Conservation (phyloP, 2,329 filamentous ascomycete species). For the Phaeoacremonium minimum region DNA sequence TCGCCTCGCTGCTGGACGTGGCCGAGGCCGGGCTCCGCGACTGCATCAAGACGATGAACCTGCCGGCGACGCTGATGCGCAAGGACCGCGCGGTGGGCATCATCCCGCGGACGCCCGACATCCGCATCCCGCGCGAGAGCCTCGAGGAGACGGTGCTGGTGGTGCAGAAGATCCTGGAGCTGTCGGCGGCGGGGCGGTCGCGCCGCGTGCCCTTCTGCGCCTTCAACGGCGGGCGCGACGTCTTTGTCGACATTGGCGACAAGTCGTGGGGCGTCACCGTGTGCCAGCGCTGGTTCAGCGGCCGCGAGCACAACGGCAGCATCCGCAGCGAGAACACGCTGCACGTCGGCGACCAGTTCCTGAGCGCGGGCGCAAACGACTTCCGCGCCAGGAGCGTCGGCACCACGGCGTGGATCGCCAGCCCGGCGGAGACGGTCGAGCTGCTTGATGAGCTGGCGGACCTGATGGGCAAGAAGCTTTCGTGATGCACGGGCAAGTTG, state of each 20-base stretch:
- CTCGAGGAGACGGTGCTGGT: constrained; percentile 95
- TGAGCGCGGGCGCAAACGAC: constrained; percentile 93
- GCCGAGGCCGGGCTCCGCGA: constrained; percentile 81
- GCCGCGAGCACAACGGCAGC: constrained; percentile 12
- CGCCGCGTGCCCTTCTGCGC: constrained; percentile 80
- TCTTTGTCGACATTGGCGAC: constrained; percentile 98
- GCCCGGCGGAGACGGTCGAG: constrained; percentile 82
- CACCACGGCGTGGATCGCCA: constrained; percentile 96
- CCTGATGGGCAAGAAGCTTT: constrained; percentile 45
- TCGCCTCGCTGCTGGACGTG: constrained; percentile 77
- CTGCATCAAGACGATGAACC: constrained; percentile 72
- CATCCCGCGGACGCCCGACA: constrained; percentile 57
- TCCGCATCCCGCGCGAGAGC: constrained; percentile 77
- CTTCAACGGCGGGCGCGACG: constrained; percentile 96
- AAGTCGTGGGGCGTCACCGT: constrained; percentile 94
- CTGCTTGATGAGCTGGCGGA: constrained; percentile 77
- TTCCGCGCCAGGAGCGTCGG: constrained; percentile 91
- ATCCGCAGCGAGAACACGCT: constrained; percentile 76
- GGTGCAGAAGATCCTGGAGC: constrained; percentile 87
- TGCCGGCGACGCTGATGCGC: constrained; percentile 76
- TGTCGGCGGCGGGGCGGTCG: constrained; percentile 61
- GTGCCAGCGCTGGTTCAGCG: constrained; percentile 86
- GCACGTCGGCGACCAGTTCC: constrained; percentile 95
- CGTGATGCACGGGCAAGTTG: no score
- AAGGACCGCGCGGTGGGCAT: constrained; percentile 87